Evolutionary conservation across 306 rosid genomes (phyloP), one percentile per base, ranked within the genome.

Genomic region (Dalbergia cultrata): DNA sequence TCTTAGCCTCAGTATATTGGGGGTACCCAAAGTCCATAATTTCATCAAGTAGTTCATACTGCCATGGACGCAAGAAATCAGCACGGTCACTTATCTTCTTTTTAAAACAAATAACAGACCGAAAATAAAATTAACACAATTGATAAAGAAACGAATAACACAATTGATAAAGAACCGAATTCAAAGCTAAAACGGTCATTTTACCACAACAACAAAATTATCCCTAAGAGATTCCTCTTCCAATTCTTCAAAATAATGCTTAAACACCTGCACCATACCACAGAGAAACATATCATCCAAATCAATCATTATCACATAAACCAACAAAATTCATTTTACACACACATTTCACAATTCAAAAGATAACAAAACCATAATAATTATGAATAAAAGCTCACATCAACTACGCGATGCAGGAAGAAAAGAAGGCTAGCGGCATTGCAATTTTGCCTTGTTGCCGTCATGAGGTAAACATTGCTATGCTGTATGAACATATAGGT

Each of bases 21-120:
- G 99, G 99, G 81, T 93, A 96, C 26, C 99, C 99, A 68, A 96
- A 96, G 89, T 96, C 99, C 99, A 96, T 96, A 77, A 96, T 90
- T 70, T 95, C 99, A 82, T 95, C 97, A 43, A 95, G 99, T 78
- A 95, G 83, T 86, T 95, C 99, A 13, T 95, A 95, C 99, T 95
- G 85, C 77, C 83, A 77, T 62, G 19, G 67, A 67, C 47, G 67
- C 57, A 87, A 67, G 22, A 37, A 59, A 65, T 67, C 50, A 81
- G 41, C 33, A 53, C 14, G 60, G 17, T 70, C 14, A 21, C 43
- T 62, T 77, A 82, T 77, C 44, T 54, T 60, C 57, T 56, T 63
- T 54, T 9, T 47, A 7, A 8, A 31, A 64, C 7, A 13, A 43
- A 59, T 34, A 5, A 34, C 7, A 70, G n/a, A 59, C 66, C 57